Conservation (phyloP, 164 flowering plant species). For the Nymphaea thermarum region DNA sequence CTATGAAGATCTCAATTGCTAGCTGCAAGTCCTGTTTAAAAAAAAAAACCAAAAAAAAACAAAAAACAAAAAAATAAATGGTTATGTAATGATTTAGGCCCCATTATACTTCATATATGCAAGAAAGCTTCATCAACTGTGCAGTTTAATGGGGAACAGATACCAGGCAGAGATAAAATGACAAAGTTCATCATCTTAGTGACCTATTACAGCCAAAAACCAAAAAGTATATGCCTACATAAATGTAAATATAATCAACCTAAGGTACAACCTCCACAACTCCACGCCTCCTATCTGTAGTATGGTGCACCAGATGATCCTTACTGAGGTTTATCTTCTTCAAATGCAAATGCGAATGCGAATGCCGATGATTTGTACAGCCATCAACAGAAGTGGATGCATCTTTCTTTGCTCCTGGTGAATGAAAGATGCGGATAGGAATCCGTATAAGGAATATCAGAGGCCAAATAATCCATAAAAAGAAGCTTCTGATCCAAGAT, state of each 20-base stretch:
- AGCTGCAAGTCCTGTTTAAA: constrained; percentile 82
- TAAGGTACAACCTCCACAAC: constrained; percentile 64
- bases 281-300: constrained; percentile 95
- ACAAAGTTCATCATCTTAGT: too few species aligned
- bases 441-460: constrained; percentile 40
- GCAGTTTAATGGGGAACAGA: too few species aligned
- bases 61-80: not conserved
- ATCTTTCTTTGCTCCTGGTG: constrained; percentile 19
- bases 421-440: constrained; percentile 31
- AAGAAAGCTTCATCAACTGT: too few species aligned
- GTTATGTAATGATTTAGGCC: not conserved
- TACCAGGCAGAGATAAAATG: too few species aligned
- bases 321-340: constrained; percentile 31
- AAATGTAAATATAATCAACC: too few species aligned
- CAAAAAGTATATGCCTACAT: too few species aligned
- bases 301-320: constrained; percentile 56
- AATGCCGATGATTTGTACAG: constrained; percentile 17
- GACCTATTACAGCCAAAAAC: too few species aligned
- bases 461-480: constrained; percentile 68
- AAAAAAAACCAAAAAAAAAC: not conserved
- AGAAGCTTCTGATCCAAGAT: constrained; percentile 36
- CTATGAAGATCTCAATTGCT: constrained; percentile 77
- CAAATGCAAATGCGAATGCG: constrained; percentile 12
- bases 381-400: constrained; percentile 9
- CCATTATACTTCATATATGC: too few species aligned